Percentiles rank a stretch among this genome's conserved stretches.
Evolutionary conservation across 2,329 filamentous ascomycete species (phyloP).

Genomic region (Fusarium sp.): DNA sequence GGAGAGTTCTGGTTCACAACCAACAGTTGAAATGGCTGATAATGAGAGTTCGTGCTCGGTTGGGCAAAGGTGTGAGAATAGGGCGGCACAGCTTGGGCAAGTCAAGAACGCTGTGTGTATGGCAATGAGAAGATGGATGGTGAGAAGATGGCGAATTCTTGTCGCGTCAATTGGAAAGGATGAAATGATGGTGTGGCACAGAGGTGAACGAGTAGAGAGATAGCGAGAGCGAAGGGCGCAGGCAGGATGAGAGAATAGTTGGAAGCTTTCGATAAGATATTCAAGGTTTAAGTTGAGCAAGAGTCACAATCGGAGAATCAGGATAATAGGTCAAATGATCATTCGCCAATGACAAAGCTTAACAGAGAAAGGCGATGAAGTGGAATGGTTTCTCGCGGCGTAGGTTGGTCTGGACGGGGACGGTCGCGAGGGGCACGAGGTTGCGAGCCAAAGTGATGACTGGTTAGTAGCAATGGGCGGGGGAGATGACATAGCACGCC

Average conservation of each 20-base stretch:
- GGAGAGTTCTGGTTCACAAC: slow-evolving; percentile 16
- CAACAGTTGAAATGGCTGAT: slow-evolving; percentile 32
- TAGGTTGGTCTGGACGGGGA: slow-evolving; percentile 38
- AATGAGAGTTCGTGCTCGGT: not conserved
- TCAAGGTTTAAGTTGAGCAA: slow-evolving; percentile 5
- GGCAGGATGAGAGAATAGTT: slow-evolving; percentile 11
- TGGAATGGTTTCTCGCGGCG: slow-evolving; percentile 38
- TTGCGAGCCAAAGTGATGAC: slow-evolving; percentile 27
- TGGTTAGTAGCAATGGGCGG: slow-evolving; percentile 18
- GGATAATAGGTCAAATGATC: slow-evolving; percentile 27
- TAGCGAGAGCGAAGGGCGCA: slow-evolving; percentile 9
- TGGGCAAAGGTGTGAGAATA: not conserved
- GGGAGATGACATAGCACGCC: slow-evolving; percentile 38
- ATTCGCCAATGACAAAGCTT: slow-evolving; percentile 29
- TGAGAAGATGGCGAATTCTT: slow-evolving; percentile 8
- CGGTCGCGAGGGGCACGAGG: slow-evolving; percentile 40
- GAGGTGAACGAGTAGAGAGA: slow-evolving; percentile 5
- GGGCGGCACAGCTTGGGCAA: not conserved
- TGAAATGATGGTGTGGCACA: slow-evolving; percentile 21
- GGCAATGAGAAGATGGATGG: not conserved
- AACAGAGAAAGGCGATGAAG: slow-evolving; percentile 26
- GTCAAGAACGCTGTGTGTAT: not conserved
- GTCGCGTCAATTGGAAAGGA: slow-evolving; percentile 24
- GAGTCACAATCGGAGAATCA: slow-evolving; percentile 24
- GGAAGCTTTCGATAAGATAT: slow-evolving; percentile 15